A percentile compares a stretch with the other conserved stretches of the same genome.
phyloP scores from a whole-genome alignment of 495 filamentous ascomycete species.

The Daldinia decipiens region DNA sequence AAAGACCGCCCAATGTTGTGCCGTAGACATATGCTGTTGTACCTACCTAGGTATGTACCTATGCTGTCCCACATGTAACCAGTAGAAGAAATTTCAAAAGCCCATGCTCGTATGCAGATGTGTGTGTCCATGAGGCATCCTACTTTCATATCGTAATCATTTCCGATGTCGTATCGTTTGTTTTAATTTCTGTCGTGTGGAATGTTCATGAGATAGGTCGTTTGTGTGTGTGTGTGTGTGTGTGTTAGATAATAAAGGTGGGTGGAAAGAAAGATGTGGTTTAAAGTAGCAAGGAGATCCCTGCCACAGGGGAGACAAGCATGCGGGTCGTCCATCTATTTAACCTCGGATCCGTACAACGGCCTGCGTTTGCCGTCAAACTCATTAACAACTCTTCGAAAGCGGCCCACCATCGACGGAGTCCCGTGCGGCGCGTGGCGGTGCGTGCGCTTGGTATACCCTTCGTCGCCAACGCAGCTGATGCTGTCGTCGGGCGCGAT shows the following conservation, averaged over 20 bases:
- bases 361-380: conserved; percentile 36
- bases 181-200: background rate
- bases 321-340: background rate
- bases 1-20: conserved; percentile 17
- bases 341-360: conserved; percentile 34
- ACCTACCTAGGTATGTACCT: background rate
- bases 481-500: conserved; percentile 66
- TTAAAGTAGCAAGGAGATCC: background rate
- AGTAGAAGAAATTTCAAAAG: background rate
- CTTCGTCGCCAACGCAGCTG: conserved; percentile 62
- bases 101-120: background rate
- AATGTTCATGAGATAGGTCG: background rate
- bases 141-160: conserved; percentile 1
- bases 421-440: conserved; percentile 10
- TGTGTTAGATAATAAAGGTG: background rate
- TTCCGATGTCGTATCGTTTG: background rate
- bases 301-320: background rate
- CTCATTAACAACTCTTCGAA: conserved; percentile 36
- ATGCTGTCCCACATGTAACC: conserved; percentile 1
- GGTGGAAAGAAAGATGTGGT: background rate
- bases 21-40: conserved; percentile 20
- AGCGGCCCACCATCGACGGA: conserved; percentile 27
- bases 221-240: background rate
- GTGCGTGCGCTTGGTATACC: conserved; percentile 15
- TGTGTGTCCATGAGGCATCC: background rate